phyloP scores from a whole-genome alignment of 1,139 yeast genomes.

The Debaryomyces udenii region DNA sequence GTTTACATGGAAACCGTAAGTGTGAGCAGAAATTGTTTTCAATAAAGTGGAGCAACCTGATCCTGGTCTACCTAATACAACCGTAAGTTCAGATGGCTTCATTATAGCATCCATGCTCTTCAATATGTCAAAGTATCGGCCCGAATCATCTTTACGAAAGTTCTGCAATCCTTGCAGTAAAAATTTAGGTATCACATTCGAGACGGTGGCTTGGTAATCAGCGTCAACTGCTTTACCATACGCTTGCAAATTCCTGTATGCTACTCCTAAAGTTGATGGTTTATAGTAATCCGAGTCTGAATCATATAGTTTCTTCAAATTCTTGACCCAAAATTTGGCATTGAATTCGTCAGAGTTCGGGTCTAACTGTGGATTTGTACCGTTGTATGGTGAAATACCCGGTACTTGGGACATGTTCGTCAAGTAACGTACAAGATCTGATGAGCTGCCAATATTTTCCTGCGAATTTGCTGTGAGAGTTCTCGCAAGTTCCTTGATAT shows the following conservation, averaged over 20 bases:
- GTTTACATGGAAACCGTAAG: slow-evolving; percentile 69
- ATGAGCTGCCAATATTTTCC: too few species aligned
- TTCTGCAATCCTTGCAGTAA: slow-evolving; percentile 9
- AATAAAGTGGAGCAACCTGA: slow-evolving; percentile 82
- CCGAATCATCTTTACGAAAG: slow-evolving; percentile 11
- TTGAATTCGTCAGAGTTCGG: slow-evolving; percentile 22
- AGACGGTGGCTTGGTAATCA: slow-evolving; percentile 20
- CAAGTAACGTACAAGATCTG: too few species aligned
- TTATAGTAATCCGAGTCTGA: slow-evolving; percentile 24
- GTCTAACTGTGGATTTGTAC: slow-evolving; percentile 21
- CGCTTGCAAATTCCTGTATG: slow-evolving; percentile 21
- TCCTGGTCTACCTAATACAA: slow-evolving; percentile 82
- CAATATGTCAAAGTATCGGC: slow-evolving; percentile 61
- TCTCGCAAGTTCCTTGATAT: slow-evolving; percentile 37
- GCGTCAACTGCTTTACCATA: slow-evolving; percentile 22
- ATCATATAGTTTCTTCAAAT: slow-evolving; percentile 23
- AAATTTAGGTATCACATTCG: slow-evolving; percentile 16
- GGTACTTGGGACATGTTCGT: slow-evolving; percentile 10
- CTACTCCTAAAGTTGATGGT: slow-evolving; percentile 23
- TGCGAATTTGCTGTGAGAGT: too few species aligned
- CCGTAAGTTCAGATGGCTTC: slow-evolving; percentile 72
- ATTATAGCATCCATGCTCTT: slow-evolving; percentile 70
- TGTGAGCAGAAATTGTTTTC: slow-evolving; percentile 69
- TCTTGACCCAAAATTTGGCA: slow-evolving; percentile 30
- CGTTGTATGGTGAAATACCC: slow-evolving; percentile 5